A percentile compares a stretch with the other conserved stretches of the same genome.
phyloP scores from a whole-genome alignment of 495 filamentous ascomycete genomes.

The Penicillium canescens region DNA sequence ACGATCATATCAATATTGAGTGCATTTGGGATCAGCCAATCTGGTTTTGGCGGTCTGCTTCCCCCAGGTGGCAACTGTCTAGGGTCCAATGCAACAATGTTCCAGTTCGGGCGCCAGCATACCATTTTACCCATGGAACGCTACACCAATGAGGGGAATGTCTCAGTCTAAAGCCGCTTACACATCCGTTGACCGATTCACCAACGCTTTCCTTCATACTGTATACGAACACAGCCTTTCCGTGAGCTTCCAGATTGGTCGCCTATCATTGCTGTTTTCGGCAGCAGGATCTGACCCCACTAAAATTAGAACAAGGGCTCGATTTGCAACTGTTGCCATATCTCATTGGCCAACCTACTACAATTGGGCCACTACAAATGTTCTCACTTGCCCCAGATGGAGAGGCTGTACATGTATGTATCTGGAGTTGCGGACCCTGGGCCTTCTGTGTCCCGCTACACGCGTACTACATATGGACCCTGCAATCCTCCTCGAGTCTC shows the following conservation, averaged over 20 bases:
- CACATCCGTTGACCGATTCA: not conserved
- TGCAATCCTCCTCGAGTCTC: no score
- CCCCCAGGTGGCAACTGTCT: no score
- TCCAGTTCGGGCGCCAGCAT: no score
- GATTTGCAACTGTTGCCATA: not conserved
- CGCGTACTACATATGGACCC: no score
- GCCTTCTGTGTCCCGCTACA: no score
- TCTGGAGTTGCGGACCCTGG: not conserved
- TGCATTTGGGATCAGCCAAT: no score
- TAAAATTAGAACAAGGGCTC: conserved; percentile 1
- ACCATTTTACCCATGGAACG: no score
- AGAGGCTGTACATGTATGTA: not conserved
- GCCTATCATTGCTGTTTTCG: not conserved
- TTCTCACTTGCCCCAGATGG: not conserved
- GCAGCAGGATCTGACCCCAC: not conserved
- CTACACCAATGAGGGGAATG: no score
- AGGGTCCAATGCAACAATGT: no score
- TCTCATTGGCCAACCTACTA: not conserved
- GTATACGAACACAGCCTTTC: not conserved
- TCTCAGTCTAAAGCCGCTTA: no score
- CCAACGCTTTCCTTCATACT: not conserved
- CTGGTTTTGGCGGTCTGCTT: no score
- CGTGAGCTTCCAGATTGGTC: not conserved
- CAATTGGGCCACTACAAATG: not conserved
- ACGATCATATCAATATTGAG: no score